Conservation (phyloP, 2,329 filamentous ascomycete genomes). For the Tolypocladium pustulatum region DNA sequence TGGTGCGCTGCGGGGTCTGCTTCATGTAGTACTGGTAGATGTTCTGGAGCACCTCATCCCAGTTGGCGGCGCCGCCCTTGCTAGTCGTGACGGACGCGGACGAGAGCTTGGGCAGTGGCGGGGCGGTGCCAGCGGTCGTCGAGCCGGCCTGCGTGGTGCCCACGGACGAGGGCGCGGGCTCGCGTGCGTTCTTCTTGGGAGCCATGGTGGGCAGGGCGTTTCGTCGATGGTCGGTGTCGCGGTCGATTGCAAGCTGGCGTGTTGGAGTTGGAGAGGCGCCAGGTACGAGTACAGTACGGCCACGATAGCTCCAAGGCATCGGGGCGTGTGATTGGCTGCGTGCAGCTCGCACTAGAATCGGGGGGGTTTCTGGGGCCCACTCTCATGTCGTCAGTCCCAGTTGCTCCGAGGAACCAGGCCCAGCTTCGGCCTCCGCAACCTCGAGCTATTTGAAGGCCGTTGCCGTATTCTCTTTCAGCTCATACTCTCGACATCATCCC, state of each 20-base stretch:
- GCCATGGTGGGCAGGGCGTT: constrained; percentile 28
- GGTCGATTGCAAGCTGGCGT: neutral
- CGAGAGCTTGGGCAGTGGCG: constrained; percentile 10
- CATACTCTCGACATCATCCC: neutral
- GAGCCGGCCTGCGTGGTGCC: constrained; percentile 18
- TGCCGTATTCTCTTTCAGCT: neutral
- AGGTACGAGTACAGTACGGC: constrained; percentile 11
- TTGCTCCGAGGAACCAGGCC: constrained; percentile 7
- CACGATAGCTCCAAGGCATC: constrained; percentile 26
- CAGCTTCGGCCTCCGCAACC: neutral
- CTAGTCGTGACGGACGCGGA: constrained; percentile 1
- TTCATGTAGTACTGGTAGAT: constrained; percentile 71
- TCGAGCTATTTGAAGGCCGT: neutral
- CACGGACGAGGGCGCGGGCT: constrained; percentile 21
- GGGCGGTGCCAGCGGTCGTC: constrained; percentile 15
- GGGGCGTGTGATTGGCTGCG: constrained; percentile 19
- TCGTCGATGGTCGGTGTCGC: neutral
- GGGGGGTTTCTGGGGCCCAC: neutral
- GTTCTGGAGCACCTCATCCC: constrained; percentile 53
- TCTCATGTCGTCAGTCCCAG: constrained; percentile 7
- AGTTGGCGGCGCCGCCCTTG: constrained; percentile 22
- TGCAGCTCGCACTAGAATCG: neutral
- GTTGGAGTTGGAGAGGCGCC: neutral
- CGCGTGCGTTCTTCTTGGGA: constrained; percentile 35
- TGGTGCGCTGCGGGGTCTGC: constrained; percentile 78